These are phyloP conservation scores for Nidularia sp. DNA, from an alignment of 768 basidiomycete species.

Conservation along the genomic window DNA sequence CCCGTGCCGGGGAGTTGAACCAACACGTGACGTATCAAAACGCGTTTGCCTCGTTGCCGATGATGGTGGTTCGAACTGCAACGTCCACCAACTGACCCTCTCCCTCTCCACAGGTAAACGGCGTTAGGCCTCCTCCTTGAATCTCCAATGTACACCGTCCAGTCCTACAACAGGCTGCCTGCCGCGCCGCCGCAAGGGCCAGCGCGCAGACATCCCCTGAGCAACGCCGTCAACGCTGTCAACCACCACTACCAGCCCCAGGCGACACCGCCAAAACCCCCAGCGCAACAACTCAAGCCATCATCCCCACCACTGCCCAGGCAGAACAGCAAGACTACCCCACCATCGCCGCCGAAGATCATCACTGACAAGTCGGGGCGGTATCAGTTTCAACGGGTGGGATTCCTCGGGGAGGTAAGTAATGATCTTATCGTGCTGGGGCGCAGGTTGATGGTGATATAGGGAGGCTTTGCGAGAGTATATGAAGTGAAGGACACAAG, in stretches of 20 bases:
- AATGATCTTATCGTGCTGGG: not conserved
- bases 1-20: not conserved
- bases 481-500: constrained; percentile 84
- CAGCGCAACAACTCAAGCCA: constrained; percentile 27
- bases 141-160: constrained; percentile 13
- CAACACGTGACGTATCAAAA: not conserved
- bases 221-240: constrained; percentile 32
- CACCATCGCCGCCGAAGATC: constrained; percentile 75
- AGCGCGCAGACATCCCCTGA: constrained; percentile 35
- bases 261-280: constrained; percentile 12
- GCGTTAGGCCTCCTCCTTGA: constrained; percentile 25
- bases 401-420: constrained; percentile 86
- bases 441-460: not conserved
- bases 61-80: not conserved
- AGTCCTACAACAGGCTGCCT: not conserved
- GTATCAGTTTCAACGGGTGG: constrained; percentile 64
- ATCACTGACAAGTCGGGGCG: constrained; percentile 62
- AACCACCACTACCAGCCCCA: constrained; percentile 14
- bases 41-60: not conserved
- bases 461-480: constrained; percentile 94
- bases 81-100: not conserved
- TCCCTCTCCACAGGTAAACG: constrained; percentile 5
- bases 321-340: constrained; percentile 79
- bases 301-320: constrained; percentile 69
- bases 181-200: constrained; percentile 6